phyloP scores from a whole-genome alignment of 176 grass and related monocot genomes.

The Aegilops umbellulata region DNA sequence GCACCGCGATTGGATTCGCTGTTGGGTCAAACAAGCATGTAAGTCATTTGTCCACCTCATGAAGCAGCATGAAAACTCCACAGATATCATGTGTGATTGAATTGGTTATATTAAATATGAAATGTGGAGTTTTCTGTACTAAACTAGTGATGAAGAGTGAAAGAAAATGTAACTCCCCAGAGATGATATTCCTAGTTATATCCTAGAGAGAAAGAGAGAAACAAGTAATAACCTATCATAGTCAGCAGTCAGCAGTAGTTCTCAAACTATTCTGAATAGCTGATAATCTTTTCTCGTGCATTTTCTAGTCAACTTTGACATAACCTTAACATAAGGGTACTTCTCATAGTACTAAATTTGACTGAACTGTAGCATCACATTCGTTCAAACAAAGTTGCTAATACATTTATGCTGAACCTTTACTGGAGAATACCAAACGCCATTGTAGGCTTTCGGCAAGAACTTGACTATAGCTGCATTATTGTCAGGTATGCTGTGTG shows the following conservation, averaged over 20 bases:
- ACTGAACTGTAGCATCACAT: not conserved
- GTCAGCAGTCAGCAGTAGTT: not conserved
- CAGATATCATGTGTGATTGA: not conserved
- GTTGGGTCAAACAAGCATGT: constrained; percentile 81
- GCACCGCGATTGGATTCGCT: constrained; percentile 85
- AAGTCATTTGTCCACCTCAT: constrained; percentile 24
- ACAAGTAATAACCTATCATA: not conserved
- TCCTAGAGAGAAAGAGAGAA: not conserved
- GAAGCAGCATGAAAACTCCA: not conserved
- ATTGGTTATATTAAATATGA: not conserved
- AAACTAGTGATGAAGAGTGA: constrained; percentile 1
- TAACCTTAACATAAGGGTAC: not conserved
- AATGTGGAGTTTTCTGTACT: not conserved
- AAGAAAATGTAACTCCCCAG: not conserved
- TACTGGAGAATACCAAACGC: not conserved
- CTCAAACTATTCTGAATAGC: constrained; percentile 19
- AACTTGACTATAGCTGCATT: constrained; percentile 27
- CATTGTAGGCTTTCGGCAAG: not conserved
- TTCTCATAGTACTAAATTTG: not conserved
- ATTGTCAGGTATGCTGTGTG: constrained; percentile 71
- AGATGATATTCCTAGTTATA: not conserved
- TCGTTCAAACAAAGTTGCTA: not conserved
- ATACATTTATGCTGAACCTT: not conserved
- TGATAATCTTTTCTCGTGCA: constrained; percentile 18
- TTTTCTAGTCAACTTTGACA: constrained; percentile 5